These are phyloP conservation scores for Anacardium occidentale DNA, from an alignment of 345 rosid species.

Conservation along the genomic window DNA sequence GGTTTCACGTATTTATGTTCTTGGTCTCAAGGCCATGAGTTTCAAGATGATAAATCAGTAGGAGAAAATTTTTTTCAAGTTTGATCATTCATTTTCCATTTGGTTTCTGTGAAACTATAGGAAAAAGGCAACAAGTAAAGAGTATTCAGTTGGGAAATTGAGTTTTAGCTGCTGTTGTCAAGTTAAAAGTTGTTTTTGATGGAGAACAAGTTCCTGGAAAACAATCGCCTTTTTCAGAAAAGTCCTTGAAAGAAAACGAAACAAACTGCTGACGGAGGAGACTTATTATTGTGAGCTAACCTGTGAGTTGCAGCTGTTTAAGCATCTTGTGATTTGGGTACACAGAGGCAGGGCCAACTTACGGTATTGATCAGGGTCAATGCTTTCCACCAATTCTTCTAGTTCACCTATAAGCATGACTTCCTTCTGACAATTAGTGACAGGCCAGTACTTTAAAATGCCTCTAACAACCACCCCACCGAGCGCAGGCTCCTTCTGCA, in stretches of 20 bases:
- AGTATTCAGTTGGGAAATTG: not conserved
- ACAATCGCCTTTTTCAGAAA: not conserved
- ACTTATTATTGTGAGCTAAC: conserved; percentile 22
- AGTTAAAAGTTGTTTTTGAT: not conserved
- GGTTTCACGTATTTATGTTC: no score
- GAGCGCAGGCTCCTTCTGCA: conserved; percentile 61
- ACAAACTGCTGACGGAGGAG: not conserved
- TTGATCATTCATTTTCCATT: no score
- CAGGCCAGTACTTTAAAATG: conserved; percentile 60
- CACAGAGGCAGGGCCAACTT: conserved; percentile 53
- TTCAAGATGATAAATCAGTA: no score
- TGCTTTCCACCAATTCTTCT: conserved; percentile 54
- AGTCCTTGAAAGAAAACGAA: not conserved
- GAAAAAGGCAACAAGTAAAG: not conserved
- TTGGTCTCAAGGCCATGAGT: no score
- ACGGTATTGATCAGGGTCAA: conserved; percentile 59
- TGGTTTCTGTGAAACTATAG: not conserved
- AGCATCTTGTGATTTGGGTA: conserved; percentile 41
- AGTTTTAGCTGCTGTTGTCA: no score
- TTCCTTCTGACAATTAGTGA: conserved; percentile 58
- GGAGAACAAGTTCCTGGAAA: not conserved
- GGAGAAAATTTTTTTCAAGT: no score
- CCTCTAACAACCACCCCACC: conserved; percentile 50
- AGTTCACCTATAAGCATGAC: conserved; percentile 51
- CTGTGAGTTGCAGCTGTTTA: conserved; percentile 60